Evolutionary conservation across 2,329 filamentous ascomycete species (phyloP).

Genomic region (Penicillium thymicola): DNA sequence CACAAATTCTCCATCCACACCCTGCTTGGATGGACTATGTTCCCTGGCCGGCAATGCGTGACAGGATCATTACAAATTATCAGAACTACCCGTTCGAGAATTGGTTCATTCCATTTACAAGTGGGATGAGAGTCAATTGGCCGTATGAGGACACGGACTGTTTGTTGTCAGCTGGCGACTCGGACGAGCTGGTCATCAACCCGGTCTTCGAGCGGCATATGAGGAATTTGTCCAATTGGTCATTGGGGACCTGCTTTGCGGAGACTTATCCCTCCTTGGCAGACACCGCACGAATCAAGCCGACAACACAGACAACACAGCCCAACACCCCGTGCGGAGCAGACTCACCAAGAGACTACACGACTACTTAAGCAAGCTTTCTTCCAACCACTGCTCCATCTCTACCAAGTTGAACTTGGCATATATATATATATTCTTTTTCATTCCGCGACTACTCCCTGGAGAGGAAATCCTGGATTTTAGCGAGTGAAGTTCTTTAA

Average conservation of each 20-base stretch:
- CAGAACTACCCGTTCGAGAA: conserved; percentile 66
- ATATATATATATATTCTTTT: neutral
- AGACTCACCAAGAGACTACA: neutral
- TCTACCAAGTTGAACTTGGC: conserved; percentile 1
- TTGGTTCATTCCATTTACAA: conserved; percentile 80
- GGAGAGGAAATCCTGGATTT: neutral
- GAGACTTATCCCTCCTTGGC: conserved; percentile 60
- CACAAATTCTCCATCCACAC: conserved; percentile 66
- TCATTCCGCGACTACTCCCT: neutral
- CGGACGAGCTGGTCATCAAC: conserved; percentile 72
- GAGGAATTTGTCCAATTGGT: conserved; percentile 75
- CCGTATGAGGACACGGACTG: conserved; percentile 72
- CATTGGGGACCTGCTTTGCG: conserved; percentile 66
- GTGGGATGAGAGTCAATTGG: conserved; percentile 76
- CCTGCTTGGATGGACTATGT: conserved; percentile 80
- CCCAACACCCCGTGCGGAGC: neutral
- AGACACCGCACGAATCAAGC: conserved; percentile 39
- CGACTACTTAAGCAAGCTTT: neutral
- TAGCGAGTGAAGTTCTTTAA: neutral
- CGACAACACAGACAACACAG: conserved; percentile 1
- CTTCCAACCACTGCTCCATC: neutral
- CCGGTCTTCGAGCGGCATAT: conserved; percentile 83
- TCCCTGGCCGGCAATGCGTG: conserved; percentile 74
- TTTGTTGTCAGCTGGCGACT: conserved; percentile 53
- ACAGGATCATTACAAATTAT: conserved; percentile 57